Conservation (phyloP, 2,329 filamentous ascomycete species). For the Daldinia sp. region DNA sequence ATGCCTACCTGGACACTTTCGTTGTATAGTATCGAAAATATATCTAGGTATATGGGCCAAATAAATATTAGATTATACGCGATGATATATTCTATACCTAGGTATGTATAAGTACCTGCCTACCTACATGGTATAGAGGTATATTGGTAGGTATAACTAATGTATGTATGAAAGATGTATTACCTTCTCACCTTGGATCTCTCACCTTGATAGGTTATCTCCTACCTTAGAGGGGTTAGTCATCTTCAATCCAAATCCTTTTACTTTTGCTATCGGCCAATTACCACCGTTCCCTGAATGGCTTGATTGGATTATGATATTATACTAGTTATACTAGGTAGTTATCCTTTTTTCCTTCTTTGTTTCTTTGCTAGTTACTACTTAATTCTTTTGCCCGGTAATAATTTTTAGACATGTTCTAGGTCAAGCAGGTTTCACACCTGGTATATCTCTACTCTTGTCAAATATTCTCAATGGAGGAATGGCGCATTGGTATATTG, state of each 20-base stretch:
- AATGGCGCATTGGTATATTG: neutral
- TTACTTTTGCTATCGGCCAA: neutral
- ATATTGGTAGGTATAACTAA: too few relatives aligned
- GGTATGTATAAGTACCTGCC: too few relatives aligned
- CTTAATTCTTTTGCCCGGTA: neutral
- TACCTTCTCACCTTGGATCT: neutral
- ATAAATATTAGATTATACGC: too few relatives aligned
- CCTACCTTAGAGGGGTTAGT: neutral
- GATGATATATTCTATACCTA: too few relatives aligned
- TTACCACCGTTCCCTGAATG: neutral
- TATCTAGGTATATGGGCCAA: too few relatives aligned
- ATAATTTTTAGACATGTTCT: neutral
- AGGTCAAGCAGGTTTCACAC: neutral
- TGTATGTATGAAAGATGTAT: too few relatives aligned
- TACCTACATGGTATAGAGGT: too few relatives aligned
- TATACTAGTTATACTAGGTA: too few relatives aligned
- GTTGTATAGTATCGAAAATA: too few relatives aligned
- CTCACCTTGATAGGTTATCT: neutral
- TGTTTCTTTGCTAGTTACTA: neutral
- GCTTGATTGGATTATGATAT: neutral
- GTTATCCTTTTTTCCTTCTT: neutral
- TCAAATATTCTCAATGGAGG: neutral
- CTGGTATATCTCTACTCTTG: neutral
- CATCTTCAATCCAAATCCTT: neutral
- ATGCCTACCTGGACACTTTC: too few relatives aligned